Evolutionary conservation across 129 eudicot genomes (phyloP).

Genomic region (Saposhnikovia divaricata): DNA sequence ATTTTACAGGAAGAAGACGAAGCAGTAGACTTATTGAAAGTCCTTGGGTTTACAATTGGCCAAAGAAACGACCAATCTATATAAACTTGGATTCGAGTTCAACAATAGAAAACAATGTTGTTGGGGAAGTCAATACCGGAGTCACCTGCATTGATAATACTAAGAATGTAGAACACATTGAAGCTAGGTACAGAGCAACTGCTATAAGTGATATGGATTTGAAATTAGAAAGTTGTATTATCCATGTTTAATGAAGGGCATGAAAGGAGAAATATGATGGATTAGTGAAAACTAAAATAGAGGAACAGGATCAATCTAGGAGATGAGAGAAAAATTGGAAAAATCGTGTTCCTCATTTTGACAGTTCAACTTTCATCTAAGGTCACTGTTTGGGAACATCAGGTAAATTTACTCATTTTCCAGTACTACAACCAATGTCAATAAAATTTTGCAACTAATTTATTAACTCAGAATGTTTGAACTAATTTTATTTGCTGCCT

Average conservation of each 20-base stretch:
- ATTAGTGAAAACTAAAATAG: background rate
- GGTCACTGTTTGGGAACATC: background rate
- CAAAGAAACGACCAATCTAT: too few species aligned
- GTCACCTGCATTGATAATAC: too few species aligned
- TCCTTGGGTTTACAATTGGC: too few species aligned
- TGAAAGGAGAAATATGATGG: background rate
- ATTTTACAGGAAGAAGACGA: too few species aligned
- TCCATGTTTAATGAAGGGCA: background rate
- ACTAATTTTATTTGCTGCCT: background rate
- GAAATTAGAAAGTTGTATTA: background rate
- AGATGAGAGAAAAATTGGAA: background rate
- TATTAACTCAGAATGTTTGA: background rate
- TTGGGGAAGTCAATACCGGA: too few species aligned
- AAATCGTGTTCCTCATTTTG: background rate
- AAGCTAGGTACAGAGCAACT: too few species aligned
- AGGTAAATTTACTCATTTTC: background rate
- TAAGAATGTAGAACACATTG: too few species aligned
- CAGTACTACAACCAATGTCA: background rate
- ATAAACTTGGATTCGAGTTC: too few species aligned
- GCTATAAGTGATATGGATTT: too few species aligned
- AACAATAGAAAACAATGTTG: too few species aligned
- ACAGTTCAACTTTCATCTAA: background rate
- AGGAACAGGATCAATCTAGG: background rate
- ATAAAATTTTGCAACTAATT: background rate
- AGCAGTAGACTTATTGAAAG: too few species aligned